Evolutionary conservation across 2,329 filamentous ascomycete genomes (phyloP).

Genomic region (Pseudonectria buxi): DNA sequence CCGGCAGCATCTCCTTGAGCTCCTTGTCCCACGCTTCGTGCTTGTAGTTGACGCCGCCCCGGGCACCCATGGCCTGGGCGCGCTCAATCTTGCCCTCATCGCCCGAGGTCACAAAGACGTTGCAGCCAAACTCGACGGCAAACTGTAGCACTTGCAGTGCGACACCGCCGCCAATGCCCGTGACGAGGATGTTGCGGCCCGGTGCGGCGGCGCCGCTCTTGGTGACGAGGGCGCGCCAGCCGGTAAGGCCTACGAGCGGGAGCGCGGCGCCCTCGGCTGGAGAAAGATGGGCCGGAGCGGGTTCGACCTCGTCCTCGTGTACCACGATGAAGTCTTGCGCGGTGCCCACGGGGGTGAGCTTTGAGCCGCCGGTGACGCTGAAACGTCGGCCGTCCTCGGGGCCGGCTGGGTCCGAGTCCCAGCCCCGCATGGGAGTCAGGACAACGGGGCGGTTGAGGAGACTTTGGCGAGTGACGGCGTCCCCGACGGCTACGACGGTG

Average conservation of each 20-base stretch:
- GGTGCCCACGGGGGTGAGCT: slow-evolving; percentile 55
- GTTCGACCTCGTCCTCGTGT: slow-evolving; percentile 65
- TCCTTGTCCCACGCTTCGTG: slow-evolving; percentile 75
- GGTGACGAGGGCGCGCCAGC: slow-evolving; percentile 75
- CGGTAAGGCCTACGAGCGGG: slow-evolving; percentile 79
- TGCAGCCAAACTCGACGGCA: slow-evolving; percentile 64
- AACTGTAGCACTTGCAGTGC: slow-evolving; percentile 78
- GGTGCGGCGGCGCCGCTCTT: slow-evolving; percentile 61
- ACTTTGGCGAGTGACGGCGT: slow-evolving; percentile 31
- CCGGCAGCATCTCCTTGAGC: slow-evolving; percentile 54
- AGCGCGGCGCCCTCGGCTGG: slow-evolving; percentile 74
- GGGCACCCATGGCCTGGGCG: slow-evolving; percentile 66
- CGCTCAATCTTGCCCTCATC: slow-evolving; percentile 67
- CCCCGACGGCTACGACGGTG: slow-evolving; percentile 59
- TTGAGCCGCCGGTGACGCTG: slow-evolving; percentile 63
- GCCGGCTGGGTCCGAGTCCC: slow-evolving; percentile 63
- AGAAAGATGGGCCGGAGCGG: slow-evolving; percentile 64
- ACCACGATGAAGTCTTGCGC: slow-evolving; percentile 68
- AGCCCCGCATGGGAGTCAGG: slow-evolving; percentile 70
- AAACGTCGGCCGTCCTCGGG: slow-evolving; percentile 60
- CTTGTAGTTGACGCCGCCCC: slow-evolving; percentile 77
- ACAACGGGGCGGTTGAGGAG: slow-evolving; percentile 63
- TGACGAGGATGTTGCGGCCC: slow-evolving; percentile 74
- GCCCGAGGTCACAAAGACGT: slow-evolving; percentile 76
- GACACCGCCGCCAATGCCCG: slow-evolving; percentile 89